Evolutionary conservation across 1,139 yeast species (phyloP), one percentile per base, ranked within the genome.

Genomic region (Suhomyces panamericanus): DNA sequence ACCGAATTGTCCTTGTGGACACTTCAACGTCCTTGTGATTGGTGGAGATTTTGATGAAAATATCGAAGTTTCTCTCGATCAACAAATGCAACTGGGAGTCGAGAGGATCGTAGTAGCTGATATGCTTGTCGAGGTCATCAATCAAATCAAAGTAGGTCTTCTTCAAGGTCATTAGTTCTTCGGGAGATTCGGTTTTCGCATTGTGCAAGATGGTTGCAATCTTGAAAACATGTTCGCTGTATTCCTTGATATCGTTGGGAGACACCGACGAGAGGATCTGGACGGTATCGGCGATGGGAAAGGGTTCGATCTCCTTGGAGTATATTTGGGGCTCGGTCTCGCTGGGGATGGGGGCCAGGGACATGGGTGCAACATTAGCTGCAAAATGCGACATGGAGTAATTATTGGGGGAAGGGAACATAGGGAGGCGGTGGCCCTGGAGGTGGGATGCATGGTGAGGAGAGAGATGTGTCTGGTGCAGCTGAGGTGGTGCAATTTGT

Each of bases 41-140:
- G 14, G 73, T 66, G 3, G 76, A 57, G 7, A 73, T 52, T 42
- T 61, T 66, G 28, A 74, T 65, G 44, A 73, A 60, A 1, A 69
- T 47, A 47, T 73, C 78, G 47, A 74, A 74, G 50, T 71, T 70
- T 41, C 62, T 60, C 35, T 72, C 76, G 12, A 74, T 63, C 9
- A 73, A 52, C 24, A 67, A 43, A 48, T 73, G 66, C 32, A 73
- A 55, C 41, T 63, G 64, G 4, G 73, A 64, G 34, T 63, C 51
- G 14, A 69, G 54, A 1, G 74, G 70, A 43, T 69, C 67, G 4
- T 59, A 58, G 10, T 41, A 41, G 32, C 59, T 56, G 13, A 58
- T 47, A 44, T 58, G 73, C 16, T 46, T 44, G 11, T 59, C 53
- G 22, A 73, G 54, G 9, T 51, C 51, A n/a, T 64, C 63, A 41